Conservation (phyloP, 805 yeast genomes). For the Hanseniaspora opuntiae region DNA sequence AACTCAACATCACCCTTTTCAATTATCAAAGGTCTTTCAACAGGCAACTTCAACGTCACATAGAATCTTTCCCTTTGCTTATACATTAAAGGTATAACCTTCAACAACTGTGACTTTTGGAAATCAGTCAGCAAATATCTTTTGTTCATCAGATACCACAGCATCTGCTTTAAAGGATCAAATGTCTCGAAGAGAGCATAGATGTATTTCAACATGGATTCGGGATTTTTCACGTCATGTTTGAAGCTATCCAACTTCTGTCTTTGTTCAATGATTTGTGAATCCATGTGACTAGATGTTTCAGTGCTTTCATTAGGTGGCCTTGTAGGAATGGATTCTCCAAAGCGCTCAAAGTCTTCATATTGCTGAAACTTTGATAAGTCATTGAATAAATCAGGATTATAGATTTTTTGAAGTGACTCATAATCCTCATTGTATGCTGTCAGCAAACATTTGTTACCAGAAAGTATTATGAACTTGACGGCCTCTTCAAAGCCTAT, state of each 20-base stretch:
- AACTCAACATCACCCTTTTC: constrained; percentile 23
- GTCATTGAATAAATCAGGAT: constrained; percentile 16
- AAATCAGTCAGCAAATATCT: constrained; percentile 40
- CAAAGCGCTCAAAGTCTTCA: constrained; percentile 5
- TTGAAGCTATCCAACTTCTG: constrained; percentile 13
- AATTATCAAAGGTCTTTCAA: constrained; percentile 53
- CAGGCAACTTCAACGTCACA: constrained; percentile 56
- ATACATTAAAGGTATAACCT: constrained; percentile 51
- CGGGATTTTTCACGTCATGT: constrained; percentile 17
- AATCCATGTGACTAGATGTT: constrained; percentile 14
- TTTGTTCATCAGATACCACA: constrained; percentile 62
- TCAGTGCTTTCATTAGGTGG: constrained; percentile 9
- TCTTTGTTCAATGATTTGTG: constrained; percentile 17
- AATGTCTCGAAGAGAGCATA: constrained; percentile 26
- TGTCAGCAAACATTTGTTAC: constrained; percentile 42
- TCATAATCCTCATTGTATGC: constrained; percentile 44
- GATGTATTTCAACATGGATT: constrained; percentile 19
- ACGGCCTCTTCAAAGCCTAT: constrained; percentile 37
- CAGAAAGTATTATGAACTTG: constrained; percentile 54
- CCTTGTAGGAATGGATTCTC: neutral
- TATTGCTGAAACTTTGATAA: neutral
- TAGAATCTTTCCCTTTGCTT: constrained; percentile 44
- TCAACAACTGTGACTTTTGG: constrained; percentile 50
- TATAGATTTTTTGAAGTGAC: constrained; percentile 21
- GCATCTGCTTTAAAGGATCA: constrained; percentile 40